Conservation (phyloP, 805 yeast species). For the Torulaspora gathmanii region DNA sequence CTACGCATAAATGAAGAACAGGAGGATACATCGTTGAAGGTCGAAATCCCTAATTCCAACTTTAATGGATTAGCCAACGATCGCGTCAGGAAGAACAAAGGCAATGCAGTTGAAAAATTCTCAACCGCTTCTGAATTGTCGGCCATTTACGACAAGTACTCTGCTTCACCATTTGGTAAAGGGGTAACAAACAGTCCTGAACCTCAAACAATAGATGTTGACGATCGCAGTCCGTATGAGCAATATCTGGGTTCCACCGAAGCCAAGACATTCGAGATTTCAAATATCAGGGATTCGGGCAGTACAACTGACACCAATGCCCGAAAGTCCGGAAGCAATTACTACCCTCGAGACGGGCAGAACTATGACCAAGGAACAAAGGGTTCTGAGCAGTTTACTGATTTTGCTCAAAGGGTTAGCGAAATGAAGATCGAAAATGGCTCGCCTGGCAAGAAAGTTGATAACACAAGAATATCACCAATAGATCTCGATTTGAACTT, state of each 20-base stretch:
- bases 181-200: slow-evolving; percentile 6
- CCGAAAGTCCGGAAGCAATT: slow-evolving; percentile 10
- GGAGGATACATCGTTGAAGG: slow-evolving; percentile 1
- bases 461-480: slow-evolving; percentile 5
- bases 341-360: slow-evolving; percentile 6
- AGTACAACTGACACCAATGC: slow-evolving; percentile 16
- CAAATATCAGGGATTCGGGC: slow-evolving; percentile 24
- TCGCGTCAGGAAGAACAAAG: slow-evolving; percentile 1
- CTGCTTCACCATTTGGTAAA: slow-evolving; percentile 19
- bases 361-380: slow-evolving; percentile 8
- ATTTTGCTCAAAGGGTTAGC: slow-evolving; percentile 21
- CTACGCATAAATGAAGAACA: not conserved
- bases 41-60: slow-evolving; percentile 11
- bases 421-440: slow-evolving; percentile 15
- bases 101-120: slow-evolving; percentile 7
- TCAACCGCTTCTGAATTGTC: slow-evolving; percentile 14
- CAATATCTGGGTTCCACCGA: slow-evolving; percentile 25
- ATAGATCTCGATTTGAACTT: slow-evolving; percentile 8
- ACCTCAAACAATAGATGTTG: slow-evolving; percentile 13
- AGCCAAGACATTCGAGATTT: slow-evolving; percentile 23
- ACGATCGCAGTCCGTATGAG: slow-evolving; percentile 25
- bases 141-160: slow-evolving; percentile 21
- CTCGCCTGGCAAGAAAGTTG: not conserved
- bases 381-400: slow-evolving; percentile 16
- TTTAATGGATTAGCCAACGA: slow-evolving; percentile 7